Conservation (phyloP, 2,329 filamentous ascomycete species). For the Zopfia rhizophila region DNA sequence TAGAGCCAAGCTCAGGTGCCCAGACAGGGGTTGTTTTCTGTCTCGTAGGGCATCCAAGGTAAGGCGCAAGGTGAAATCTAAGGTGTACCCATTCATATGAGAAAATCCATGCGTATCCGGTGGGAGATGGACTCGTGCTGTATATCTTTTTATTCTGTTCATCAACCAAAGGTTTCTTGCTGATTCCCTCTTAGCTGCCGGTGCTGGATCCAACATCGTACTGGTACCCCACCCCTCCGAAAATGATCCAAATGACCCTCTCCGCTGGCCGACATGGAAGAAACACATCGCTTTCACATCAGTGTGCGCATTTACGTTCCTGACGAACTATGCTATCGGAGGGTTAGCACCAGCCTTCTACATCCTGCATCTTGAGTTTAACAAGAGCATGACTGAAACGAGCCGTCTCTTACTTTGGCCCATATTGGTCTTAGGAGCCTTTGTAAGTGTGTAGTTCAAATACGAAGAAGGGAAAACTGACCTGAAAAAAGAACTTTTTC, state of each 20-base stretch:
- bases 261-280: constrained; percentile 60
- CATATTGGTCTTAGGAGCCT: constrained; percentile 61
- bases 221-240: constrained; percentile 60
- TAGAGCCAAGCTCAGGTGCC: too few relatives aligned
- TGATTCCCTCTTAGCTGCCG: constrained; percentile 4
- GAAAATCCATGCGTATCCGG: too few relatives aligned
- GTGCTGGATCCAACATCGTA: constrained; percentile 41
- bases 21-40: too few relatives aligned
- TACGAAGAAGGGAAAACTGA: not conserved
- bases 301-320: constrained; percentile 59
- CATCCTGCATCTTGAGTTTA: constrained; percentile 58
- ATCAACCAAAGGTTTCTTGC: not conserved
- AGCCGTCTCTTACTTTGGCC: constrained; percentile 52
- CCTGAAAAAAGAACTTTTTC: too few relatives aligned
- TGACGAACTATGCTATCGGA: constrained; percentile 59
- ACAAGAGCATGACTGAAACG: constrained; percentile 57
- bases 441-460: constrained; percentile 31
- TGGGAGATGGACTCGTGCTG: too few relatives aligned
- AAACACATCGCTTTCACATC: constrained; percentile 52
- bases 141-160: too few relatives aligned
- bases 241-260: constrained; percentile 60
- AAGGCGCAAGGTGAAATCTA: too few relatives aligned
- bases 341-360: constrained; percentile 58
- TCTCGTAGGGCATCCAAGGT: too few relatives aligned
- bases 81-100: too few relatives aligned